phyloP scores from a whole-genome alignment of 176 grass and related monocot genomes.

The Aechmea fasciata region DNA sequence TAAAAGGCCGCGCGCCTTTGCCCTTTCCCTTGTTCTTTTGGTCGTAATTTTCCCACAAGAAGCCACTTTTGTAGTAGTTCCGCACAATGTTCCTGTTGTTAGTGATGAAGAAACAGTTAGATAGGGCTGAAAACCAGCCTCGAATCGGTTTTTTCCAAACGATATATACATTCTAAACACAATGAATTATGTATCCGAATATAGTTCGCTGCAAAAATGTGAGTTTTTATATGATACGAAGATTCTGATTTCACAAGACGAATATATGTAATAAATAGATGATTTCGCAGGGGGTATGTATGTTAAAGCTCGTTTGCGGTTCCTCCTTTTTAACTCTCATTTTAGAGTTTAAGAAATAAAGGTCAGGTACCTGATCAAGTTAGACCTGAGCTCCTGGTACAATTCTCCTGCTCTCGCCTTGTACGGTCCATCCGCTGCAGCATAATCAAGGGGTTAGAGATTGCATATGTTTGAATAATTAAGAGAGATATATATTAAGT shows the following conservation, averaged over 20 bases:
- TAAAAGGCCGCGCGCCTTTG: constrained; percentile 77
- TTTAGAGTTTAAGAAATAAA: constrained; percentile 3
- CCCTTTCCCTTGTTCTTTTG: constrained; percentile 81
- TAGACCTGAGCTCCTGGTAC: constrained; percentile 66
- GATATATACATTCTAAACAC: no score
- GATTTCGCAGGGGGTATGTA: no score
- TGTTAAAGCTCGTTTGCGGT: not conserved
- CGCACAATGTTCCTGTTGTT: constrained; percentile 55
- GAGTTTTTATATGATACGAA: no score
- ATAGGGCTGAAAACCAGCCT: no score
- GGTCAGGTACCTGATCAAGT: constrained; percentile 63
- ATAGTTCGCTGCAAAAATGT: no score
- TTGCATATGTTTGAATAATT: not conserved
- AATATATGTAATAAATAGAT: no score
- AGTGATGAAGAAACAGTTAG: no score
- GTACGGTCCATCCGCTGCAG: constrained; percentile 75
- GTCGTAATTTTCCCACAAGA: constrained; percentile 95
- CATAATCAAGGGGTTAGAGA: not conserved
- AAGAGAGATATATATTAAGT: not conserved
- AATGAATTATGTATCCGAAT: no score
- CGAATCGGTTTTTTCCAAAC: no score
- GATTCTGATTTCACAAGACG: no score
- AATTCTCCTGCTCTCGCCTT: constrained; percentile 37
- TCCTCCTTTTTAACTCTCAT: not conserved
- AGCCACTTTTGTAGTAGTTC: constrained; percentile 69